These are phyloP conservation scores for Niveomyces coronatus DNA, from an alignment of 2,329 filamentous ascomycete species.

Conservation along the genomic window DNA sequence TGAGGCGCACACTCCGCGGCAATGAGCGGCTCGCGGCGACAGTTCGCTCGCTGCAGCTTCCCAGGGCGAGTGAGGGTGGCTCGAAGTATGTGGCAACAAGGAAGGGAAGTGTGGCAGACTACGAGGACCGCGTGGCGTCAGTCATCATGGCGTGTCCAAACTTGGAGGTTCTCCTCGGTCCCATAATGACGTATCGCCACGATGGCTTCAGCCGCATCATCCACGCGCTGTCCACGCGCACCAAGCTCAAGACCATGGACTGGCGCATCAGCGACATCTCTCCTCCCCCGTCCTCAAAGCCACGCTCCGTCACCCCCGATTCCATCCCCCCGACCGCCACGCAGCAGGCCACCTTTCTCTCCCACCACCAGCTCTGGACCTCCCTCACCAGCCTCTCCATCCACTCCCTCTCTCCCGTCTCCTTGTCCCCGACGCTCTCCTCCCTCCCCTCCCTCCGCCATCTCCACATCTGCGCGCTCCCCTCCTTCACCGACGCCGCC, in stretches of 20 bases:
- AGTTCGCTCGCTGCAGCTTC: constrained; percentile 47
- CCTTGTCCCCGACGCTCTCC: constrained; percentile 41
- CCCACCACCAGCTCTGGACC: constrained; percentile 44
- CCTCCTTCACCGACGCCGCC: constrained; percentile 45
- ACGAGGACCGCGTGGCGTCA: constrained; percentile 48
- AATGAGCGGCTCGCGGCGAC: constrained; percentile 42
- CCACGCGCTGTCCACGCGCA: constrained; percentile 48
- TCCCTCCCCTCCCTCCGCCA: constrained; percentile 46
- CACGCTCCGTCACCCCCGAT: too few relatives aligned
- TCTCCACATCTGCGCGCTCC: constrained; percentile 45
- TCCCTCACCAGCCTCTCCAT: constrained; percentile 46
- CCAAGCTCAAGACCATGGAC: constrained; percentile 44
- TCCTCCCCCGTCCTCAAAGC: constrained; percentile 18
- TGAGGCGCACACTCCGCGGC: constrained; percentile 46
- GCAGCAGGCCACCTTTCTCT: constrained; percentile 35
- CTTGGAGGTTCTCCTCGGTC: constrained; percentile 47
- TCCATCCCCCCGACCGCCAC: constrained; percentile 18
- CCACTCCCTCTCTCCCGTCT: constrained; percentile 47
- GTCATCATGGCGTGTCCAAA: constrained; percentile 57
- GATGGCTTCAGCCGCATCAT: constrained; percentile 43
- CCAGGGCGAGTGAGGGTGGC: too few relatives aligned
- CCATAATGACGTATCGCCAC: constrained; percentile 44
- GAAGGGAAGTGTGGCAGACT: too few relatives aligned
- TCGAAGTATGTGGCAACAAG: too few relatives aligned
- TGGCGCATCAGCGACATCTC: constrained; percentile 42